A percentile compares a stretch with the other conserved stretches of the same genome.
Conservation (phyloP, 169 alveolate genomes). For the Cryptosporidium andersoni region DNA sequence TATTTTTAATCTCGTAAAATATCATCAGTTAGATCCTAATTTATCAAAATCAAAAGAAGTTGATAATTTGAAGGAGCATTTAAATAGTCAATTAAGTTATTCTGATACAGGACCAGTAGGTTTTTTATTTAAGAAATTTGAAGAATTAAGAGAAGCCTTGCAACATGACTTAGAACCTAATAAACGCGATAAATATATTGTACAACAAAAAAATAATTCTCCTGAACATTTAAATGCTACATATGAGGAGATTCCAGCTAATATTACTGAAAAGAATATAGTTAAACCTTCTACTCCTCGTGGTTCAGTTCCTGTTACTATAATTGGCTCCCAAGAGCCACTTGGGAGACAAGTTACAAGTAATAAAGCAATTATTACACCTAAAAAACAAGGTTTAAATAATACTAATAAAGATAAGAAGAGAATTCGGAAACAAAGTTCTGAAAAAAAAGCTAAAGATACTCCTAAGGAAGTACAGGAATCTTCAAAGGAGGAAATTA, state of each 20-base stretch:
- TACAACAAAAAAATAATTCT: not conserved
- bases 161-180: conserved; percentile 47
- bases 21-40: not conserved
- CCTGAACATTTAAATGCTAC: not conserved
- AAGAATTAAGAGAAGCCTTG: conserved; percentile 66
- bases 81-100: not conserved
- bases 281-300: conserved; percentile 8
- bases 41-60: not conserved
- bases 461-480: too few relatives aligned
- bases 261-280: not conserved
- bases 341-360: too few relatives aligned
- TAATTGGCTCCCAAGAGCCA: too few relatives aligned
- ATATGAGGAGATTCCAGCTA: not conserved
- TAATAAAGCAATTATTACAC: too few relatives aligned
- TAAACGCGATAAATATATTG: not conserved
- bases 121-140: conserved; percentile 62
- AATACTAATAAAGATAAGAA: too few relatives aligned
- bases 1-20: conserved; percentile 26
- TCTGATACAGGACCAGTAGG: conserved; percentile 53
- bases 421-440: too few relatives aligned
- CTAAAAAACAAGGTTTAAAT: too few relatives aligned
- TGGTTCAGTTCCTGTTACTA: not conserved
- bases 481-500: too few relatives aligned
- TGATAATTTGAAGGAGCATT: conserved; percentile 5
- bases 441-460: too few relatives aligned